Conservation (phyloP, 345 rosid species). For the Eucalyptus pauciflora region DNA sequence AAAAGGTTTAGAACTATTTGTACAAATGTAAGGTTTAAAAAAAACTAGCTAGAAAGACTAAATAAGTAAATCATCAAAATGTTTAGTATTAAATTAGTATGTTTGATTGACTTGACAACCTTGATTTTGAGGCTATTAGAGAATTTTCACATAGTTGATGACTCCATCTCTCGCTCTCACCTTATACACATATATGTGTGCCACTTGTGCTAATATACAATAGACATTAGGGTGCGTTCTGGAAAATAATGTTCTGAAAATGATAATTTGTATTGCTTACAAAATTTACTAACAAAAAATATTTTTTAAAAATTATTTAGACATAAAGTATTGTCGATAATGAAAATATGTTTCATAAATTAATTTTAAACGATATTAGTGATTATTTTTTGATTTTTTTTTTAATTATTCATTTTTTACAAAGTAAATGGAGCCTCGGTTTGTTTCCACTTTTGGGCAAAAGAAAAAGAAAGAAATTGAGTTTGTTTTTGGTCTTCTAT, state of each 20-base stretch:
- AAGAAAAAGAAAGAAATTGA: not conserved
- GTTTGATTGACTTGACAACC: not conserved
- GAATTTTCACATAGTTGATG: not conserved
- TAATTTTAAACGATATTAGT: not conserved
- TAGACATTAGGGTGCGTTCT: not conserved
- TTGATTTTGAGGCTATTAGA: not conserved
- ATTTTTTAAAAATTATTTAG: too few relatives aligned
- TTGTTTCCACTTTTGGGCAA: not conserved
- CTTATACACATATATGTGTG: not conserved
- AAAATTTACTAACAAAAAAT: too few relatives aligned
- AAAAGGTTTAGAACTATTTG: too few relatives aligned
- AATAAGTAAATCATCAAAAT: too few relatives aligned
- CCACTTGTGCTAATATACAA: not conserved
- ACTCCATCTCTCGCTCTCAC: not conserved
- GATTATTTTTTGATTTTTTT: fast-evolving
- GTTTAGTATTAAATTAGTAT: not conserved
- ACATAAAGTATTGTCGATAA: not conserved
- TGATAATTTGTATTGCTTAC: too few relatives aligned
- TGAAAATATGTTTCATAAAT: too few relatives aligned
- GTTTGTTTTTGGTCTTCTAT: not conserved
- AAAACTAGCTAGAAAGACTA: not conserved
- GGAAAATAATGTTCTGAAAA: too few relatives aligned
- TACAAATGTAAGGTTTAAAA: too few relatives aligned
- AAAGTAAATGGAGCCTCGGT: not conserved
- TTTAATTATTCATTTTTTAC: too few relatives aligned